Percentiles rank a stretch among this genome's conserved stretches.
Evolutionary conservation across 2,329 filamentous ascomycete species (phyloP).

Genomic region (Aspergillus sp.): DNA sequence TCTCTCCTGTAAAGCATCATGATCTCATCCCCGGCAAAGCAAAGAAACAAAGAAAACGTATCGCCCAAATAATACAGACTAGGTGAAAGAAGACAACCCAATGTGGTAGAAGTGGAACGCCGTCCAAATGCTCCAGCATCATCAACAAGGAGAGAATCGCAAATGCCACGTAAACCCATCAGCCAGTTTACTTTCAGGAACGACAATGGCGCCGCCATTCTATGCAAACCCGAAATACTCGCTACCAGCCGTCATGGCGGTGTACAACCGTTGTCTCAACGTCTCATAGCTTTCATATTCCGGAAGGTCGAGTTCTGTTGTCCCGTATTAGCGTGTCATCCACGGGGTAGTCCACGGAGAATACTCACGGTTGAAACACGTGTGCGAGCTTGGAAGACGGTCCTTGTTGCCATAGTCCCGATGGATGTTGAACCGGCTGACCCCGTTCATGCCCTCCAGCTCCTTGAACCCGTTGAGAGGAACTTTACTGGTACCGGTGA

Average conservation of each 20-base stretch:
- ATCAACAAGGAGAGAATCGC: slow-evolving; percentile 12
- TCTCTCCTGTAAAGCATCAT: background rate
- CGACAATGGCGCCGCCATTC: slow-evolving; percentile 21
- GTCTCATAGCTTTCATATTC: slow-evolving; percentile 97
- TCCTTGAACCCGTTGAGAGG: slow-evolving; percentile 98
- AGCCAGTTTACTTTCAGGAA: slow-evolving; percentile 4
- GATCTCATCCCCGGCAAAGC: no score
- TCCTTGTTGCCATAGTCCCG: slow-evolving; percentile 97
- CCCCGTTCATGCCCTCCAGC: slow-evolving; percentile 97
- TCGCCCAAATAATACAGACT: slow-evolving; percentile 20
- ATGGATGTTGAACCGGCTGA: slow-evolving; percentile 98
- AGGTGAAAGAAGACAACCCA: slow-evolving; percentile 11
- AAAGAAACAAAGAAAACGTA: background rate
- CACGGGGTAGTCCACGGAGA: background rate
- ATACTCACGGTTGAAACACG: slow-evolving; percentile 96
- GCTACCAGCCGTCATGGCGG: slow-evolving; percentile 95
- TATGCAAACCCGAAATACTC: slow-evolving; percentile 98
- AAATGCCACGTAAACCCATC: slow-evolving; percentile 11
- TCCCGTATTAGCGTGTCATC: slow-evolving; percentile 32
- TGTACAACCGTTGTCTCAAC: slow-evolving; percentile 82
- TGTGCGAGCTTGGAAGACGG: slow-evolving; percentile 91
- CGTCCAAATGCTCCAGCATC: slow-evolving; percentile 33
- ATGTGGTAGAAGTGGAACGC: slow-evolving; percentile 25
- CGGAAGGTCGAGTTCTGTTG: slow-evolving; percentile 86
- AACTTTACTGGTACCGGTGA: slow-evolving; percentile 97